Conservation (phyloP, 2,329 filamentous ascomycete genomes). For the Lasiodiplodia theobromae region DNA sequence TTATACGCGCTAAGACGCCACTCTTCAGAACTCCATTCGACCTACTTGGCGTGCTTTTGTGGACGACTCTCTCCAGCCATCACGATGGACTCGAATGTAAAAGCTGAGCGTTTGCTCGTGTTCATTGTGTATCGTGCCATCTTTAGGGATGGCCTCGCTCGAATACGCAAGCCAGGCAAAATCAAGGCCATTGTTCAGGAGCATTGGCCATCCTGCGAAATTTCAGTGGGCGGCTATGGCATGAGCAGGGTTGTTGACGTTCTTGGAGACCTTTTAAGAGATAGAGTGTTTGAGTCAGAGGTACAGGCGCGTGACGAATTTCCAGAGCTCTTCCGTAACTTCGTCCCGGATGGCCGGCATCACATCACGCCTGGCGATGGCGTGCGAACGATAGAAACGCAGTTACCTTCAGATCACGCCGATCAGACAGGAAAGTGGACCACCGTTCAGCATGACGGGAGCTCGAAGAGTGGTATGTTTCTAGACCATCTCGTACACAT, state of each 20-base stretch:
- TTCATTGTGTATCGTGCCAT: background rate
- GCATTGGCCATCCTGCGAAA: background rate
- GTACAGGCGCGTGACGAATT: background rate
- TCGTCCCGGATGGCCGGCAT: too few species aligned
- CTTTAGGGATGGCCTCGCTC: conserved; percentile 1
- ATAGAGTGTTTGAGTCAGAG: conserved; percentile 7
- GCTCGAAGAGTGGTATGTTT: conserved; percentile 4
- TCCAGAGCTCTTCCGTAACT: conserved; percentile 6
- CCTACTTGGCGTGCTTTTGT: too few species aligned
- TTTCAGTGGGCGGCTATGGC: background rate
- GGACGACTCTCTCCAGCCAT: background rate
- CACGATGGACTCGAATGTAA: background rate
- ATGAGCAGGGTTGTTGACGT: conserved; percentile 2
- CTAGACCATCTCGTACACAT: background rate
- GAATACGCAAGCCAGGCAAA: conserved; percentile 7
- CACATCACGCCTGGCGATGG: too few species aligned
- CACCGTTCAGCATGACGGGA: background rate
- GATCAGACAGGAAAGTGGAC: background rate
- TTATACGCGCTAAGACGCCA: too few species aligned
- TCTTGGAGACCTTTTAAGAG: background rate
- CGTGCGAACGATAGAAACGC: background rate
- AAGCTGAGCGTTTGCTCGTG: background rate
- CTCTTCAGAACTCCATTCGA: too few species aligned
- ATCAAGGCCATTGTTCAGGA: background rate
- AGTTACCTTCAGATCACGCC: background rate